These are phyloP conservation scores for Phialophora macrospora DNA, from an alignment of 2,329 filamentous ascomycete genomes.

Conservation along the genomic window DNA sequence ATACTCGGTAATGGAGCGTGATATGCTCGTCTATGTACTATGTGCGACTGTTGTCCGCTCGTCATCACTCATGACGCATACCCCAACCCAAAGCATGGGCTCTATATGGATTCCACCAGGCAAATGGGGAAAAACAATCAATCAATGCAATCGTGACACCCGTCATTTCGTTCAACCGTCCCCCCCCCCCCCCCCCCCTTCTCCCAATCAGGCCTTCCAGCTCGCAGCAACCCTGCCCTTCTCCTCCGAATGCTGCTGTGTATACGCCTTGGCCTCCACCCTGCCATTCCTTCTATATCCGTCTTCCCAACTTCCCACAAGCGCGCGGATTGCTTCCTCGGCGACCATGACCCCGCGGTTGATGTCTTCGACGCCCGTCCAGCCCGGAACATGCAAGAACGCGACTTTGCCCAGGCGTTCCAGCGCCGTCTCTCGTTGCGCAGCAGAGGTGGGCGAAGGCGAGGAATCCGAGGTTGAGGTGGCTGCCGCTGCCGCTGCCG, in stretches of 20 bases:
- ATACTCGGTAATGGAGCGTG: no score
- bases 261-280: slow-evolving; percentile 20
- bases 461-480: neutral
- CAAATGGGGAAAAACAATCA: no score
- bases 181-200: no score
- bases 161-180: neutral
- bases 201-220: slow-evolving; percentile 6
- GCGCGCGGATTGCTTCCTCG: slow-evolving; percentile 50
- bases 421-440: neutral
- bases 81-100: no score
- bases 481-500: no score
- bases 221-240: slow-evolving; percentile 5
- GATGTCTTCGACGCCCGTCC: slow-evolving; percentile 56
- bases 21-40: no score
- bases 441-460: neutral
- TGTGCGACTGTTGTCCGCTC: no score
- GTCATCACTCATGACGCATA: no score
- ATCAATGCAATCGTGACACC: no score
- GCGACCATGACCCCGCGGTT: slow-evolving; percentile 48
- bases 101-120: no score
- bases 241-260: slow-evolving; percentile 30
- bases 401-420: slow-evolving; percentile 54
- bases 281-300: slow-evolving; percentile 26
- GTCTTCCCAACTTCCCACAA: slow-evolving; percentile 49
- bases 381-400: slow-evolving; percentile 74